Percentiles rank a stretch among this genome's conserved stretches.
Conservation (phyloP, 2,329 filamentous ascomycete species). For the Lasiodiplodia gonubiensis region DNA sequence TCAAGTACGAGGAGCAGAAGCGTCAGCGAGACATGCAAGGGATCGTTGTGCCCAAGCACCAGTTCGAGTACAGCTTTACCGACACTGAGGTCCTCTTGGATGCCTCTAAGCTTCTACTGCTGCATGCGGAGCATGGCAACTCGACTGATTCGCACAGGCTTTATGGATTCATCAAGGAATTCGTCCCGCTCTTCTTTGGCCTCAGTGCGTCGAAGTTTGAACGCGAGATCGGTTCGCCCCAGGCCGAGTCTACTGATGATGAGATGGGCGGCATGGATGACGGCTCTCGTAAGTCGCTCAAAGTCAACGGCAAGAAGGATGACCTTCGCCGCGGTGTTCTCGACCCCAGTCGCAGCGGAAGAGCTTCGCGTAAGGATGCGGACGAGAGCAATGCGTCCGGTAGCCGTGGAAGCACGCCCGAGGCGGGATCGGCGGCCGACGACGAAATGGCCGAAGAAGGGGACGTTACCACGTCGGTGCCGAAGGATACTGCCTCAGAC, state of each 20-base stretch:
- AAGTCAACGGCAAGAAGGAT: slow-evolving; percentile 68
- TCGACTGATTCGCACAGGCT: slow-evolving; percentile 52
- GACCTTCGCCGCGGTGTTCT: slow-evolving; percentile 84
- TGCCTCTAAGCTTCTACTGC: slow-evolving; percentile 52
- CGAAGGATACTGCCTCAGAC: slow-evolving; percentile 58
- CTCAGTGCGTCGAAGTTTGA: slow-evolving; percentile 63
- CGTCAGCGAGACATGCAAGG: slow-evolving; percentile 68
- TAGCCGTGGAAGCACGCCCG: slow-evolving; percentile 89
- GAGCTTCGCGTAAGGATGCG: slow-evolving; percentile 72
- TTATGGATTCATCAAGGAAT: slow-evolving; percentile 55
- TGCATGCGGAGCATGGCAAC: slow-evolving; percentile 50
- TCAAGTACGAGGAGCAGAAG: slow-evolving; percentile 88
- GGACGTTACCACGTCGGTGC: slow-evolving; percentile 58
- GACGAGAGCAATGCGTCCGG: slow-evolving; percentile 78
- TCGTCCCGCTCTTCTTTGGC: slow-evolving; percentile 58
- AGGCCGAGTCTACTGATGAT: slow-evolving; percentile 74
- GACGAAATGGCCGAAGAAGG: slow-evolving; percentile 69
- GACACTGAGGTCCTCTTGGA: slow-evolving; percentile 60
- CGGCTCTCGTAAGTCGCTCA: slow-evolving; percentile 70
- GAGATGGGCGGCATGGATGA: slow-evolving; percentile 68
- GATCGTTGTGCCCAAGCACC: slow-evolving; percentile 68
- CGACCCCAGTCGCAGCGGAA: slow-evolving; percentile 74
- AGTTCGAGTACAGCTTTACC: slow-evolving; percentile 76
- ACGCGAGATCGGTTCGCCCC: slow-evolving; percentile 62
- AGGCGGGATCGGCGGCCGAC: slow-evolving; percentile 76